A percentile compares a stretch with the other conserved stretches of the same genome.
These are phyloP conservation scores for Parastagonospora nodorum DNA, from an alignment of 2,329 filamentous ascomycete species.

Conservation along the genomic window DNA sequence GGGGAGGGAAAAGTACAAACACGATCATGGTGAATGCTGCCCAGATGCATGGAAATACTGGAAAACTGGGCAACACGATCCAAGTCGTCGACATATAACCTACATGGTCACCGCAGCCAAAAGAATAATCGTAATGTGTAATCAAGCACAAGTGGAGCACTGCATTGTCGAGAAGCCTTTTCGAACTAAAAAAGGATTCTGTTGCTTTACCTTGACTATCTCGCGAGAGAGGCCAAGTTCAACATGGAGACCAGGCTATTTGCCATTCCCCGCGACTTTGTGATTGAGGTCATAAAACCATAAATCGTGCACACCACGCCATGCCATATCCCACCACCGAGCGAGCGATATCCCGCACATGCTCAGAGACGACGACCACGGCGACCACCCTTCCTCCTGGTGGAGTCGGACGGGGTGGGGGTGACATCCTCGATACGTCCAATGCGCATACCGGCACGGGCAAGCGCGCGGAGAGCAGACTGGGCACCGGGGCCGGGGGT, in stretches of 20 bases:
- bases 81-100: constrained; percentile 49
- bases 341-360: constrained; percentile 49
- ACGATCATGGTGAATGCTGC: constrained; percentile 67
- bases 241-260: constrained; percentile 48
- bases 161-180: constrained; percentile 39
- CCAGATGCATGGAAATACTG: constrained; percentile 56
- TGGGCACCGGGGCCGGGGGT: constrained; percentile 98
- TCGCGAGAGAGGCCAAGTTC: constrained; percentile 40
- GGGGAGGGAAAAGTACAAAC: constrained; percentile 58
- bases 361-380: constrained; percentile 99
- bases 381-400: constrained; percentile 99
- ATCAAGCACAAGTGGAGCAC: constrained; percentile 37
- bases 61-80: constrained; percentile 53
- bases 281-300: constrained; percentile 42
- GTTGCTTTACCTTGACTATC: constrained; percentile 44
- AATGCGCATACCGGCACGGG: constrained; percentile 99
- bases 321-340: constrained; percentile 38
- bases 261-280: constrained; percentile 48
- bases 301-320: constrained; percentile 43
- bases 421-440: constrained; percentile 99
- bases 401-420: constrained; percentile 98
- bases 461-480: constrained; percentile 97
- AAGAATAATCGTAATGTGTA: constrained; percentile 33
- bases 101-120: constrained; percentile 22
- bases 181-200: constrained; percentile 45